phyloP scores from a whole-genome alignment of 1,284 basidiomycete genomes.

The Cryptococcus hybrid region DNA sequence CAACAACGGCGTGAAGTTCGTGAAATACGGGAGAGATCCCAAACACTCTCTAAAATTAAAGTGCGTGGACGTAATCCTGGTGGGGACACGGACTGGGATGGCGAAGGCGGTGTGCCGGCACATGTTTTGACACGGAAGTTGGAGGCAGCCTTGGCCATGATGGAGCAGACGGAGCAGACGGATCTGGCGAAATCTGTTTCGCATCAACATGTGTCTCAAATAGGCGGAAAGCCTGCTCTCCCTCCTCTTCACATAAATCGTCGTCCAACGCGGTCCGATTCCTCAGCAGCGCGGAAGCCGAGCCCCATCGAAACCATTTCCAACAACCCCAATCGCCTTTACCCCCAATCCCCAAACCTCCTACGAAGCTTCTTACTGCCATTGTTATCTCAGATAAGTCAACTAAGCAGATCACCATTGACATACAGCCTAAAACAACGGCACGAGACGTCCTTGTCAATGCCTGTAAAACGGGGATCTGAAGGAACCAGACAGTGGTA shows the following conservation, averaged over 20 bases:
- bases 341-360: no score
- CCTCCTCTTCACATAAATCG: no score
- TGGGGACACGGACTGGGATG: slow-evolving; percentile 37
- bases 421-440: slow-evolving; percentile 34
- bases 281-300: no score
- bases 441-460: slow-evolving; percentile 34
- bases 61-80: slow-evolving; percentile 26
- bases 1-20: neutral
- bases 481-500: slow-evolving; percentile 14
- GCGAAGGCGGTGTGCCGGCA: slow-evolving; percentile 45
- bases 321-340: no score
- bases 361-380: no score
- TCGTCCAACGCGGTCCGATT: no score
- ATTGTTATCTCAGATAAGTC: no score
- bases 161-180: neutral
- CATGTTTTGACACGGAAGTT: slow-evolving; percentile 28
- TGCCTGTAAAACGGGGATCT: slow-evolving; percentile 27
- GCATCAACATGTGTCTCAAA: no score
- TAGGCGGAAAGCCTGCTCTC: no score
- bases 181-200: no score
- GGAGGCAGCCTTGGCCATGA: slow-evolving; percentile 19
- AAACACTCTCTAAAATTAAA: neutral
- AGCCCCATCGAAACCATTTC: no score
- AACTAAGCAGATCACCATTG: slow-evolving; percentile 24
- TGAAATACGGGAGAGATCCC: no score